Evolutionary conservation across 2,329 filamentous ascomycete genomes (phyloP).

Genomic region (Fusarium sp.): DNA sequence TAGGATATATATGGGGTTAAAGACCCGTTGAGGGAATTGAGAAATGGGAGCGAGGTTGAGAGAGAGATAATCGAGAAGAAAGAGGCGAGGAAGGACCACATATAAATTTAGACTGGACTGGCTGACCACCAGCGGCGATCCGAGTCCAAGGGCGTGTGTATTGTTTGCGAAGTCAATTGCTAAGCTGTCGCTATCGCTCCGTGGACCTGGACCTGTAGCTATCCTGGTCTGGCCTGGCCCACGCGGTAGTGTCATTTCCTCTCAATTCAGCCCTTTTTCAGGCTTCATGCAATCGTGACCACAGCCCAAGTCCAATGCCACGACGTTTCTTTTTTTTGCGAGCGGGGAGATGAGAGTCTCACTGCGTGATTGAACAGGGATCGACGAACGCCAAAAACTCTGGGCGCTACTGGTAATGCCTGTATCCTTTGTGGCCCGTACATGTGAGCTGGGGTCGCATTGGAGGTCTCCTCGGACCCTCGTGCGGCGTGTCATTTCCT

Average conservation of each 20-base stretch:
- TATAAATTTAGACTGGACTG: conserved; percentile 34
- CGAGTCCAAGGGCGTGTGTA: conserved; percentile 5
- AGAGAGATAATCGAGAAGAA: not conserved
- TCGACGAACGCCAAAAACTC: conserved; percentile 31
- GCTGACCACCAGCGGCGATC: conserved; percentile 33
- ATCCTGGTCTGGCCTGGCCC: conserved; percentile 16
- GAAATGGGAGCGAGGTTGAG: conserved; percentile 7
- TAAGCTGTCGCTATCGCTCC: not conserved
- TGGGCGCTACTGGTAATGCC: not conserved
- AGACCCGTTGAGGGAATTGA: conserved; percentile 14
- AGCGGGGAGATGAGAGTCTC: conserved; percentile 10
- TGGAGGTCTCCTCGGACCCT: conserved; percentile 17
- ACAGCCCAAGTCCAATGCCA: not conserved
- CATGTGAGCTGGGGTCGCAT: not conserved
- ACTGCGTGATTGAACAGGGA: conserved; percentile 12
- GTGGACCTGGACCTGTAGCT: not conserved
- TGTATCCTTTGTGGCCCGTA: not conserved
- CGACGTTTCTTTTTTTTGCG: not conserved
- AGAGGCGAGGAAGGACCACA: conserved; percentile 37
- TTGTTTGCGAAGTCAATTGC: conserved; percentile 1
- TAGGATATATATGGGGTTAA: conserved; percentile 9
- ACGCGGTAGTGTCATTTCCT: not conserved
- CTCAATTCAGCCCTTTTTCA: conserved; percentile 17
- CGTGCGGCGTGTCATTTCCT: conserved; percentile 1
- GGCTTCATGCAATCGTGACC: conserved; percentile 1